Evolutionary conservation across 2,329 filamentous ascomycete species (phyloP).

Genomic region (Scedosporium boydii): DNA sequence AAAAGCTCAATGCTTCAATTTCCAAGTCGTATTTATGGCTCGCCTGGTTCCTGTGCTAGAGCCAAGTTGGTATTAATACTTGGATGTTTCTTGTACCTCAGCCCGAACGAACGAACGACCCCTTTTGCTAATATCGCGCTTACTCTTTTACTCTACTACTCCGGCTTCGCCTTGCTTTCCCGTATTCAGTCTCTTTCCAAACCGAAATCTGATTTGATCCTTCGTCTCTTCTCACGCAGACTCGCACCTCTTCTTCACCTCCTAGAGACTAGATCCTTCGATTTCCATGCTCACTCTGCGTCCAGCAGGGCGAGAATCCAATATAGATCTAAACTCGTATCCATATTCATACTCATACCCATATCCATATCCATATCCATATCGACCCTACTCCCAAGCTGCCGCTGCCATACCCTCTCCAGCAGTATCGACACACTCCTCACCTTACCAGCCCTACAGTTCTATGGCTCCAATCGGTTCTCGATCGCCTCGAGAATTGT

Average conservation of each 20-base stretch:
- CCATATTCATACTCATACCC: neutral
- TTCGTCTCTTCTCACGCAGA: no score
- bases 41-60: no score
- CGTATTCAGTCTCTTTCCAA: no score
- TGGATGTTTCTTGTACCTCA: no score
- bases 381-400: neutral
- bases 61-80: no score
- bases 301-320: neutral
- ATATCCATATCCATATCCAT: neutral
- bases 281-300: neutral
- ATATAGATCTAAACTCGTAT: neutral
- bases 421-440: neutral
- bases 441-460: neutral
- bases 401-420: neutral
- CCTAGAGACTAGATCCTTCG: neutral
- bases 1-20: no score
- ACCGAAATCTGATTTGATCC: no score
- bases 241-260: neutral
- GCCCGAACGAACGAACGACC: no score
- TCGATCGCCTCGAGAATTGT: neutral
- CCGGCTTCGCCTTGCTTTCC: no score
- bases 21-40: no score
- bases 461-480: constrained; percentile 6
- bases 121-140: no score
- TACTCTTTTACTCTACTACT: no score